These are phyloP conservation scores for Phaeosphaeriaceae sp. DNA, from an alignment of 2,329 filamentous ascomycete species.

Conservation along the genomic window DNA sequence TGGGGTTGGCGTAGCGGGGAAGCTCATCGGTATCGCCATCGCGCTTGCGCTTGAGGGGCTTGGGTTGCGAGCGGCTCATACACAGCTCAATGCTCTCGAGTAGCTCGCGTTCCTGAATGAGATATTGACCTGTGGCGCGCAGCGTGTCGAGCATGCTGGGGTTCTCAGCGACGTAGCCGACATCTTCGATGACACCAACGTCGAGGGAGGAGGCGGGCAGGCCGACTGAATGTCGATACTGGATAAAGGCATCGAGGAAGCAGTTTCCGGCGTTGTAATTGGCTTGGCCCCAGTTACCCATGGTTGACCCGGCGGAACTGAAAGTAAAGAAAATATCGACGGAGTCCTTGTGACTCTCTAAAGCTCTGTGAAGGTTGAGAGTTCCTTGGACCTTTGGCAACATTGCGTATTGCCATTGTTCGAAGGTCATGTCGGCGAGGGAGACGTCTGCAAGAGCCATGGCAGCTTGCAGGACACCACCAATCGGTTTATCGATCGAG, in stretches of 20 bases:
- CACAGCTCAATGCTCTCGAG: neutral
- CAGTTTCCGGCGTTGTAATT: conserved; percentile 56
- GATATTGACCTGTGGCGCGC: neutral
- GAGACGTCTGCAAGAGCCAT: conserved; percentile 23
- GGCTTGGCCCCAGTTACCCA: conserved; percentile 48
- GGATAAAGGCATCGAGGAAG: conserved; percentile 32
- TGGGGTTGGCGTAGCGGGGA: neutral
- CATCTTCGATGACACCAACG: conserved; percentile 57
- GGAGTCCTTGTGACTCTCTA: neutral
- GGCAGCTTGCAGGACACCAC: conserved; percentile 6
- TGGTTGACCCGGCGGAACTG: conserved; percentile 25
- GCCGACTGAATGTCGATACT: conserved; percentile 16
- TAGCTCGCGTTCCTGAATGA: neutral
- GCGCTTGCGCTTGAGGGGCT: neutral
- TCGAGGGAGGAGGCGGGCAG: conserved; percentile 55
- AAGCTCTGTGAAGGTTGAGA: conserved; percentile 28
- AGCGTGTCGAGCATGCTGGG: neutral
- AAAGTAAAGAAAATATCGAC: conserved; percentile 39
- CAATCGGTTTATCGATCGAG: conserved; percentile 5
- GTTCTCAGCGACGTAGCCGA: conserved; percentile 43
- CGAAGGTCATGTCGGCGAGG: conserved; percentile 15
- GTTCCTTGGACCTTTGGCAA: conserved; percentile 27
- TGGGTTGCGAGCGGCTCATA: neutral
- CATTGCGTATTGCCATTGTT: conserved; percentile 15
- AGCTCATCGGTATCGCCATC: neutral